Conservation (phyloP, 257 asterid species). For the Anisodus tanguticus region DNA sequence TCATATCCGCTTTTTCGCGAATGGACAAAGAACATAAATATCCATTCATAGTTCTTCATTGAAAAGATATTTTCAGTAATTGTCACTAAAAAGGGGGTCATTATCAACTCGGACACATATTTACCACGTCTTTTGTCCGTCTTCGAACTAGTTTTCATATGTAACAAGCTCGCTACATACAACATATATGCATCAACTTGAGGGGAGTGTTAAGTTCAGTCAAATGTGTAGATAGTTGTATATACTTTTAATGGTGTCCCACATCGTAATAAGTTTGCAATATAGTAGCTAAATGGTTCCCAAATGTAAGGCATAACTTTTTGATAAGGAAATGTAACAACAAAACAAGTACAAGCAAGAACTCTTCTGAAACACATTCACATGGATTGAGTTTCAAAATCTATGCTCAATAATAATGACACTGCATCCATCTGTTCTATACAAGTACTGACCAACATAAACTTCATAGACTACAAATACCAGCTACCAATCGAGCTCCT, state of each 20-base stretch:
- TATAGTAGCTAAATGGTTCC: not conserved
- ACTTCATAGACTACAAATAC: slow-evolving; percentile 8
- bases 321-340: no score
- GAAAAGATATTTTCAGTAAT: not conserved
- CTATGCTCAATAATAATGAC: not conserved
- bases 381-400: not conserved
- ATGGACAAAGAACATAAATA: no score
- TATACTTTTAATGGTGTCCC: not conserved
- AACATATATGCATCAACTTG: not conserved
- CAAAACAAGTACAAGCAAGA: not conserved
- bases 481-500: not conserved
- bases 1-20: no score
- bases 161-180: not conserved
- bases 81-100: no score
- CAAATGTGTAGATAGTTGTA: not conserved
- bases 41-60: no score
- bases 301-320: not conserved
- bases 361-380: not conserved
- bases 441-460: not conserved
- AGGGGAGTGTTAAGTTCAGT: not conserved
- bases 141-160: not conserved
- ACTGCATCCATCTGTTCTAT: not conserved
- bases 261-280: not conserved
- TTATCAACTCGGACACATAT: no score
- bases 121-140: not conserved